Conservation (phyloP, 2,329 filamentous ascomycete species). For the Peltaster fructicola region DNA sequence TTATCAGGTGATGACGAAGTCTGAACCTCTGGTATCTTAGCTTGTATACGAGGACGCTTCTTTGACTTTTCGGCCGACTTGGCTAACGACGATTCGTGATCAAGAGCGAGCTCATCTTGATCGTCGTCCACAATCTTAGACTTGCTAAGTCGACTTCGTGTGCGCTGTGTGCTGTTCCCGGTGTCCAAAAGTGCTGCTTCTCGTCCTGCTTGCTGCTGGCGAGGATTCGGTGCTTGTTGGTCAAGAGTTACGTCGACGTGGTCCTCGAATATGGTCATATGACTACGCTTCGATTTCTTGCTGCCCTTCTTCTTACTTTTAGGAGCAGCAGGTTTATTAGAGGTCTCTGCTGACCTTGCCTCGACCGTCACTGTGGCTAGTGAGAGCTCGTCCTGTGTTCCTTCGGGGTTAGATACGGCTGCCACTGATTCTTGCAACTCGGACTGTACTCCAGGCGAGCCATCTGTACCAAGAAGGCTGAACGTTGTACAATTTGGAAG, state of each 20-base stretch:
- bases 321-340: constrained; percentile 3
- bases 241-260: constrained; percentile 11
- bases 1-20: not conserved
- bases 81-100: constrained; percentile 1
- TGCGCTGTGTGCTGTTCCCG: constrained; percentile 4
- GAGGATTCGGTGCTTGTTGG: constrained; percentile 12
- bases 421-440: not conserved
- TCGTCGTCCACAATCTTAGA: constrained; percentile 2
- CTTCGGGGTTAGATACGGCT: not conserved
- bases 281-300: constrained; percentile 9
- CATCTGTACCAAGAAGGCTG: not conserved
- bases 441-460: not conserved
- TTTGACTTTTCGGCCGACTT: not conserved
- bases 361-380: not conserved
- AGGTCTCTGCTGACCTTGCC: not conserved
- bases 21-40: not conserved
- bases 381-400: not conserved
- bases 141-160: constrained; percentile 2
- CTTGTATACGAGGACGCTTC: not conserved
- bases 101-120: constrained; percentile 4
- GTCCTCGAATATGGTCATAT: constrained; percentile 21
- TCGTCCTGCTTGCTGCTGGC: constrained; percentile 18
- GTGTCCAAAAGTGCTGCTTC: constrained; percentile 7
- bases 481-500: not conserved
- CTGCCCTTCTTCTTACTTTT: constrained; percentile 6